Evolutionary conservation across 202 grass and related monocot species (phyloP).

Genomic region (Musa balbisiana): DNA sequence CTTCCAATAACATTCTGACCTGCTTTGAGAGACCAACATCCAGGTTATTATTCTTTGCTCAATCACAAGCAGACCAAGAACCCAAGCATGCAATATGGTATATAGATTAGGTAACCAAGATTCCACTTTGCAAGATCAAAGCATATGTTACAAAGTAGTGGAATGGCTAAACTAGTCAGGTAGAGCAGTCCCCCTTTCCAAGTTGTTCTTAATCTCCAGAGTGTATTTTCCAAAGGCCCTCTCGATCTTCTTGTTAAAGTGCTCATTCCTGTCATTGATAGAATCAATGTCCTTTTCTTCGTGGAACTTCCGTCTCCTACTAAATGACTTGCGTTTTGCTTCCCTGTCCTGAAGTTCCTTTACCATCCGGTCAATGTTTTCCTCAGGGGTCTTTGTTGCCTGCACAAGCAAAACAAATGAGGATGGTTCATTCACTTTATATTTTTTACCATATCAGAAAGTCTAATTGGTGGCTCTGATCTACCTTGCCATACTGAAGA

Average conservation of each 20-base stretch:
- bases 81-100: neutral
- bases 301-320: conserved; percentile 89
- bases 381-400: conserved; percentile 48
- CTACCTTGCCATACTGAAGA: conserved; percentile 90
- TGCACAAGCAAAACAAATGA: neutral
- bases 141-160: neutral
- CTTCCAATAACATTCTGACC: too few relatives aligned
- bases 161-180: conserved; percentile 41
- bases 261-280: conserved; percentile 90
- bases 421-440: neutral
- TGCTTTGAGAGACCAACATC: too few relatives aligned
- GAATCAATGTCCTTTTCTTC: conserved; percentile 97
- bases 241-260: conserved; percentile 99
- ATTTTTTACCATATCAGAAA: neutral
- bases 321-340: conserved; percentile 52
- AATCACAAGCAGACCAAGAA: neutral
- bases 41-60: too few relatives aligned
- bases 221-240: conserved; percentile 94
- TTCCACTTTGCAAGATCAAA: neutral
- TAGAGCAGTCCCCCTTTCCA: conserved; percentile 86
- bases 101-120: neutral
- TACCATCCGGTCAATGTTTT: conserved; percentile 75
- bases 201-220: conserved; percentile 94
- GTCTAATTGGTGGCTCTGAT: neutral
- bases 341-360: conserved; percentile 68